Percentiles rank a stretch among this genome's conserved stretches.
These are phyloP conservation scores for Aspergillus flavus DNA, from an alignment of 2,329 filamentous ascomycete genomes.

Conservation along the genomic window DNA sequence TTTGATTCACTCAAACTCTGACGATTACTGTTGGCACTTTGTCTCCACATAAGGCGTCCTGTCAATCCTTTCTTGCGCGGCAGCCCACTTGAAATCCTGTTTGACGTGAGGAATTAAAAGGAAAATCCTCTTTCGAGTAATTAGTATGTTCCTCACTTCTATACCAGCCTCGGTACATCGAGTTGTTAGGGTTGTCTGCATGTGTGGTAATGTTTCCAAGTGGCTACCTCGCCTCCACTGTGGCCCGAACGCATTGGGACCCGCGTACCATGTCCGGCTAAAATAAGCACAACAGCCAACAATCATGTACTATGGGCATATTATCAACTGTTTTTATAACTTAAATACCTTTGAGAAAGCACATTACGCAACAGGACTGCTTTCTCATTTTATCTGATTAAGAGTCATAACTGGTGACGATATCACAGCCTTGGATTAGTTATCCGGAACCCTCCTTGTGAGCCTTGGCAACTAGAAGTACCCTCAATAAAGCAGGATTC, in stretches of 20 bases:
- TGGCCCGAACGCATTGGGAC: neutral
- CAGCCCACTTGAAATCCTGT: neutral
- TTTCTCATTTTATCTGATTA: neutral
- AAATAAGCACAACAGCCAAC: neutral
- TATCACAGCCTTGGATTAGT: neutral
- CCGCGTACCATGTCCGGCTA: neutral
- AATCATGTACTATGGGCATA: neutral
- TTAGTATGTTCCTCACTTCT: no score
- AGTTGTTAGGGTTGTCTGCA: neutral
- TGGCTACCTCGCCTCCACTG: neutral
- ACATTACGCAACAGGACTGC: neutral
- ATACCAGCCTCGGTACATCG: neutral
- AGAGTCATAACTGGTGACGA: neutral
- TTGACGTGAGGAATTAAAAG: neutral
- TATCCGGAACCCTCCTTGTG: neutral
- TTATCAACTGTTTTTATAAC: neutral
- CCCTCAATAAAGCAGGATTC: neutral
- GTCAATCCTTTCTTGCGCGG: neutral
- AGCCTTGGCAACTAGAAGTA: neutral
- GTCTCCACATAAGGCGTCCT: neutral
- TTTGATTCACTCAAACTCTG: neutral
- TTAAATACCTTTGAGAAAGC: neutral
- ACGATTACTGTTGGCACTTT: neutral
- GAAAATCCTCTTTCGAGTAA: neutral
- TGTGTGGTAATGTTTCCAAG: neutral